Evolutionary conservation across 345 rosid species (phyloP).

Genomic region (Adansonia digitata): DNA sequence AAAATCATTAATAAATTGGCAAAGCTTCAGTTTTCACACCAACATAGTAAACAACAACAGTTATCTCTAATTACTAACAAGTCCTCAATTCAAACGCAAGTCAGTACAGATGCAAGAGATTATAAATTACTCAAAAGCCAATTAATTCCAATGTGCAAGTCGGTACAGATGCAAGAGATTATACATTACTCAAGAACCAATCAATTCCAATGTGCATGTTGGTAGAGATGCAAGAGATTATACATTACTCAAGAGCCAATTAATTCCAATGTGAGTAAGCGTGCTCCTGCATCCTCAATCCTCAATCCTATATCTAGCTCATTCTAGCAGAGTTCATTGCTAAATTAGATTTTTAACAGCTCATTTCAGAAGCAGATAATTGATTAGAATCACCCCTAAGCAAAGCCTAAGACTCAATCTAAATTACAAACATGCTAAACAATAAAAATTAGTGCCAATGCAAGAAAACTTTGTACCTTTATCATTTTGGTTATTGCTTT

Average conservation of each 20-base stretch:
- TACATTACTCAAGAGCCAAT: no score
- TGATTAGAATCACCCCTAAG: neutral
- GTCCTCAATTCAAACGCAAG: neutral
- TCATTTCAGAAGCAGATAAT: neutral
- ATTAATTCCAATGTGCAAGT: no score
- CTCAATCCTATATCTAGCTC: neutral
- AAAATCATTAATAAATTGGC: neutral
- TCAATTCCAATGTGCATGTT: no score
- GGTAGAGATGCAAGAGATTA: no score
- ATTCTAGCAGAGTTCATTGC: neutral
- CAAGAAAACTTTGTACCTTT: neutral
- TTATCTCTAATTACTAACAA: neutral
- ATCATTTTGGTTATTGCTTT: neutral
- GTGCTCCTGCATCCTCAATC: neutral
- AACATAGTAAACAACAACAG: neutral
- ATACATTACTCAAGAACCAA: no score
- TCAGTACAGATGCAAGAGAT: neutral
- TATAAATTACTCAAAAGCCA: neutral
- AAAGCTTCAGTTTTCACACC: neutral
- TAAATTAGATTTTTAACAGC: neutral
- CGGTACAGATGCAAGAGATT: no score
- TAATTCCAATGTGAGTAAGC: no score
- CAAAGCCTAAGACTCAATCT: neutral
- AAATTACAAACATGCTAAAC: neutral
- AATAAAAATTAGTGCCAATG: neutral